phyloP scores from a whole-genome alignment of 257 asterid species.

The Capsicum rhomboideum region DNA sequence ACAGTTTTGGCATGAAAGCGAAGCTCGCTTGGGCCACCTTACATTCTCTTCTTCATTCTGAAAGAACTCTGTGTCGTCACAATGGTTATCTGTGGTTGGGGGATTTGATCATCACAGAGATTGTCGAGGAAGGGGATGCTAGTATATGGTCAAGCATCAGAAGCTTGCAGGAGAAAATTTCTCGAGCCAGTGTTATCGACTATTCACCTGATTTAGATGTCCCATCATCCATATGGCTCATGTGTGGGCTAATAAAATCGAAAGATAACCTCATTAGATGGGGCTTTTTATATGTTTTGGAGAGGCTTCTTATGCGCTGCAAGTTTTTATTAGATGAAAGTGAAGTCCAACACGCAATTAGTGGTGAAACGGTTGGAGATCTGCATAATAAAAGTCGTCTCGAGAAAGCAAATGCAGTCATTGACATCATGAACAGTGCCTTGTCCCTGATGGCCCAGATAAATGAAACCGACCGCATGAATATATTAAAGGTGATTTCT shows the following conservation, averaged over 20 bases:
- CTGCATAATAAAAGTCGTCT: conserved; percentile 55
- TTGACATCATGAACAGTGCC: conserved; percentile 89
- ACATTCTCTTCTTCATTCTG: conserved; percentile 98
- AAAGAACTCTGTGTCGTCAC: conserved; percentile 68
- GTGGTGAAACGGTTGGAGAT: conserved; percentile 43
- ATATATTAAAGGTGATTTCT: conserved; percentile 71
- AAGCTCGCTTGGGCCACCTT: conserved; percentile 85
- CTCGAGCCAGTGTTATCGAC: conserved; percentile 70
- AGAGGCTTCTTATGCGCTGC: conserved; percentile 93
- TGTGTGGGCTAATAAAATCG: conserved; percentile 94
- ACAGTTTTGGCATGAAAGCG: conserved; percentile 41
- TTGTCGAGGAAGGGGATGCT: conserved; percentile 56
- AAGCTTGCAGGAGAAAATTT: conserved; percentile 67
- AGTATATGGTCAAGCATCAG: conserved; percentile 67
- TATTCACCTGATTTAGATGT: conserved; percentile 65
- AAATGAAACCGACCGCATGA: conserved; percentile 91
- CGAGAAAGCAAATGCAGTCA: conserved; percentile 88
- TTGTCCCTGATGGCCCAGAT: conserved; percentile 92
- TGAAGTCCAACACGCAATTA: conserved; percentile 58
- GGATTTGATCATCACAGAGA: conserved; percentile 83
- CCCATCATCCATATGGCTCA: conserved; percentile 89
- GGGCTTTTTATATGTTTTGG: conserved; percentile 89
- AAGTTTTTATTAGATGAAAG: conserved; percentile 96
- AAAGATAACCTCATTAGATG: conserved; percentile 58
- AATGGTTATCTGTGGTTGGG: conserved; percentile 97